Percentiles rank a stretch among this genome's conserved stretches.
phyloP scores from a whole-genome alignment of 306 rosid genomes.

The Styphnolobium japonicum region DNA sequence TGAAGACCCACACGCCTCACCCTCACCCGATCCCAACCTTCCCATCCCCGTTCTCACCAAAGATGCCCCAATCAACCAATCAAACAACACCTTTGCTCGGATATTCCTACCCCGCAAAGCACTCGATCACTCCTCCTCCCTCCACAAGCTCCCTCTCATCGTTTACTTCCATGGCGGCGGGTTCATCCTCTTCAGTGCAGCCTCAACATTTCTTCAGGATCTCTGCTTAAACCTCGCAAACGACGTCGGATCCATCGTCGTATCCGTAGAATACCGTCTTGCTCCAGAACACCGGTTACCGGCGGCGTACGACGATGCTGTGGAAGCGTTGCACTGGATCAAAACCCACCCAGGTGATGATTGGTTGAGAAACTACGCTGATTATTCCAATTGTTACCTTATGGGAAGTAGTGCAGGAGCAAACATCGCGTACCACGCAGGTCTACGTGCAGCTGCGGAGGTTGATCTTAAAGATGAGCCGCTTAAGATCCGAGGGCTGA shows the following conservation, averaged over 20 bases:
- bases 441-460: constrained; percentile 26
- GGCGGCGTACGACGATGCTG: constrained; percentile 48
- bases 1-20: neutral
- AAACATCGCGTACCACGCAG: constrained; percentile 47
- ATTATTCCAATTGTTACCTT: constrained; percentile 37
- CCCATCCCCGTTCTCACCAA: constrained; percentile 36
- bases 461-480: constrained; percentile 9
- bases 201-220: constrained; percentile 31
- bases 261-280: constrained; percentile 48
- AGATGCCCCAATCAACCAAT: constrained; percentile 39
- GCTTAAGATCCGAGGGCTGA: constrained; percentile 41
- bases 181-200: constrained; percentile 42
- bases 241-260: constrained; percentile 31
- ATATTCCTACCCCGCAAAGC: constrained; percentile 37
- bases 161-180: constrained; percentile 59
- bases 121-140: constrained; percentile 2
- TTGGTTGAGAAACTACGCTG: constrained; percentile 44
- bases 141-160: constrained; percentile 32
- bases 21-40: constrained; percentile 30
- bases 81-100: constrained; percentile 40
- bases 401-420: constrained; percentile 59
- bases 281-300: constrained; percentile 52
- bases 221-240: constrained; percentile 32
- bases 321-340: constrained; percentile 55
- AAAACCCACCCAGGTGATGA: constrained; percentile 26